Percentiles rank a stretch among this genome's conserved stretches.
phyloP scores from a whole-genome alignment of 2,329 filamentous ascomycete genomes.

The Phaeosphaeriaceae sp. region DNA sequence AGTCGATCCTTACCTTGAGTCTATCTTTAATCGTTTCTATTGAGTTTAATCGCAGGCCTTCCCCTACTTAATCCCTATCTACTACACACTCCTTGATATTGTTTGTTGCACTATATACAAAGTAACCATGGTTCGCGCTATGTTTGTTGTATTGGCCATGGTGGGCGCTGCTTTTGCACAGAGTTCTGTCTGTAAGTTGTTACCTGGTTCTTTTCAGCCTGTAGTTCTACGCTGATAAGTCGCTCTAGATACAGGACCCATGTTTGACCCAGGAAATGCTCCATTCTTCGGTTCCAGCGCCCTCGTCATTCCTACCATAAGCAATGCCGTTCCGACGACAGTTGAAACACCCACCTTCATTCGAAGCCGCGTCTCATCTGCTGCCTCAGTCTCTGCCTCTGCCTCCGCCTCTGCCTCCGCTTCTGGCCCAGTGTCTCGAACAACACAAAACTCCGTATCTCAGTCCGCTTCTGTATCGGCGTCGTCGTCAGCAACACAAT shows the following conservation, averaged over 20 bases:
- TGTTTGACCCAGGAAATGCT: constrained; percentile 26
- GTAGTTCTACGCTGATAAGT: background rate
- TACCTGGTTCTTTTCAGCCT: too few species aligned
- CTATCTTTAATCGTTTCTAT: background rate
- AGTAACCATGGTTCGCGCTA: constrained; percentile 16
- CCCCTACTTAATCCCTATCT: too few species aligned
- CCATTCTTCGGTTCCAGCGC: constrained; percentile 24
- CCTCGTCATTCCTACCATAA: constrained; percentile 23
- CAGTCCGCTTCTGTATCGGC: background rate
- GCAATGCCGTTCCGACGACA: constrained; percentile 9
- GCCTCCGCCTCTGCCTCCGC: background rate
- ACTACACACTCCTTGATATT: background rate
- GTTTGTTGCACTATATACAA: background rate
- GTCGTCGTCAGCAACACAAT: constrained; percentile 4
- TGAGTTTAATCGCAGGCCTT: background rate
- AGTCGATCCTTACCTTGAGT: constrained; percentile 5
- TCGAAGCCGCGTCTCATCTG: constrained; percentile 7
- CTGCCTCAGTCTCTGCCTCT: constrained; percentile 5
- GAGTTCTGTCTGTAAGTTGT: constrained; percentile 12
- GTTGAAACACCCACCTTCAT: constrained; percentile 13
- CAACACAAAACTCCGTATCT: too few species aligned
- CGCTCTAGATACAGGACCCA: constrained; percentile 21
- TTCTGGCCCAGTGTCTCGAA: background rate
- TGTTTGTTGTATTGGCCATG: constrained; percentile 16
- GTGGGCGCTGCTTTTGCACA: constrained; percentile 14